These are phyloP conservation scores for Arctostaphylos glauca DNA, from an alignment of 148 eudicot species.

Conservation along the genomic window DNA sequence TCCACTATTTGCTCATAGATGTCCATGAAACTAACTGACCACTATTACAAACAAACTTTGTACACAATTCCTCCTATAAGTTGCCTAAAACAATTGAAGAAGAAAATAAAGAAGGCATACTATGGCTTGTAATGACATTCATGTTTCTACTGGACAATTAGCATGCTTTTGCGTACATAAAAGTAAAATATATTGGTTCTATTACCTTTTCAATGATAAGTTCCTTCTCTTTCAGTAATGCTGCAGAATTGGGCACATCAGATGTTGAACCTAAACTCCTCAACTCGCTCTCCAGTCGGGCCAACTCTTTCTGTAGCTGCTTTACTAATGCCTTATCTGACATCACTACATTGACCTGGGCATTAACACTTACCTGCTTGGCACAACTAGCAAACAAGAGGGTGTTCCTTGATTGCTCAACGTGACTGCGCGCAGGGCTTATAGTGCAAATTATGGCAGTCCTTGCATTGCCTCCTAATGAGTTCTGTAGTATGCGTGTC, in stretches of 20 bases:
- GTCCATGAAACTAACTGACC: background rate
- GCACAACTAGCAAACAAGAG: constrained; percentile 91
- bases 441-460: constrained; percentile 96
- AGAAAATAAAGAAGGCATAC: background rate
- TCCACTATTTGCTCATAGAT: background rate
- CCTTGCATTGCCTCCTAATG: constrained; percentile 93
- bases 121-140: background rate
- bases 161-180: background rate
- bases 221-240: constrained; percentile 65
- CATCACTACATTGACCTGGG: constrained; percentile 86
- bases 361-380: constrained; percentile 74
- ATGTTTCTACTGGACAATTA: background rate
- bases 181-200: background rate
- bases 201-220: constrained; percentile 80
- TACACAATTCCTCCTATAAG: background rate
- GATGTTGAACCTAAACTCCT: constrained; percentile 37
- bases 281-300: constrained; percentile 68
- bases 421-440: constrained; percentile 86
- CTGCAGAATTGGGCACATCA: constrained; percentile 35
- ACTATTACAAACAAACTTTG: background rate
- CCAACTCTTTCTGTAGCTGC: constrained; percentile 72
- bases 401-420: constrained; percentile 92
- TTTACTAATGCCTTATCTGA: constrained; percentile 93
- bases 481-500: constrained; percentile 95
- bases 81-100: background rate